phyloP scores from a whole-genome alignment of 805 yeast species.

The Spathaspora sp. region DNA sequence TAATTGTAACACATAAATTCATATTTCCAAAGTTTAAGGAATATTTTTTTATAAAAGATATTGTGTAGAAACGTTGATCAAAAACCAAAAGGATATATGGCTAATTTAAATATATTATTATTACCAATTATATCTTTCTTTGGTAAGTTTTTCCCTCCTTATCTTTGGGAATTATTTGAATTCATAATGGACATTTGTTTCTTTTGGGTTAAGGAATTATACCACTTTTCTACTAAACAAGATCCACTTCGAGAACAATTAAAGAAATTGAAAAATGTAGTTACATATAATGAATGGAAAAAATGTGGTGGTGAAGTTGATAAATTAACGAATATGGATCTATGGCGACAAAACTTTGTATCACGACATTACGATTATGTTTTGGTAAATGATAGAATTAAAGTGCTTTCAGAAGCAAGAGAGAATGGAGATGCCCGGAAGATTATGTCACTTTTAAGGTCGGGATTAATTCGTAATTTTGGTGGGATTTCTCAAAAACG shows the following conservation, averaged over 20 bases:
- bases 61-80: too few species aligned
- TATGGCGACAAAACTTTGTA: slow-evolving; percentile 79
- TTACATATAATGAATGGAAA: slow-evolving; percentile 71
- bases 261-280: slow-evolving; percentile 47
- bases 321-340: slow-evolving; percentile 41
- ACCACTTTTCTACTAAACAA: slow-evolving; percentile 31
- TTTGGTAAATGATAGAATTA: slow-evolving; percentile 71
- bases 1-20: too few species aligned
- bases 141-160: slow-evolving; percentile 33
- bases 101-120: not conserved
- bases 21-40: too few species aligned
- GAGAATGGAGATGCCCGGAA: slow-evolving; percentile 51
- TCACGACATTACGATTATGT: slow-evolving; percentile 81
- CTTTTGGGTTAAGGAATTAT: slow-evolving; percentile 43
- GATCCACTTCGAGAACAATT: slow-evolving; percentile 47
- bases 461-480: slow-evolving; percentile 84
- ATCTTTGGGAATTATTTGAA: slow-evolving; percentile 40
- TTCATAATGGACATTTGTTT: slow-evolving; percentile 41
- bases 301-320: slow-evolving; percentile 46
- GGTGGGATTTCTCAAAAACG: slow-evolving; percentile 84
- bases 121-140: slow-evolving; percentile 1
- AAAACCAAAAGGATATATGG: not conserved
- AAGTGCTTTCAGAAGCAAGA: slow-evolving; percentile 59
- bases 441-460: slow-evolving; percentile 65
- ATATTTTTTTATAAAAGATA: too few species aligned